phyloP scores from a whole-genome alignment of 2,329 filamentous ascomycete species.

The Mariannaea elegans region DNA sequence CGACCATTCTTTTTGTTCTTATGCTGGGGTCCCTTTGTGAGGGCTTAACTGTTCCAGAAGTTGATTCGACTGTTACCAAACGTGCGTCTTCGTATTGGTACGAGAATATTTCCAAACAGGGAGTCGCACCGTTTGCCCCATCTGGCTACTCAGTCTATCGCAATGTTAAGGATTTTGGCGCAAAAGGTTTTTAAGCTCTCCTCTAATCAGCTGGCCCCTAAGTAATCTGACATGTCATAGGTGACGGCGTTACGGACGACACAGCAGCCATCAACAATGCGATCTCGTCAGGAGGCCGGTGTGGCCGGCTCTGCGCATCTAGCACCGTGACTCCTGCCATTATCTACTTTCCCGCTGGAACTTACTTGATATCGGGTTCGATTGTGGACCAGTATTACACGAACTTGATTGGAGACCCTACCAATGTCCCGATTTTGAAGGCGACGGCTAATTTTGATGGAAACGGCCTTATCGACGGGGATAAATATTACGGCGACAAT shows the following conservation, averaged over 20 bases:
- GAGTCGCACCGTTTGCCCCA: conserved; percentile 27
- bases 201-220: no score
- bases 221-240: no score
- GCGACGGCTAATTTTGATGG: conserved; percentile 62
- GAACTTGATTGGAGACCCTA: conserved; percentile 62
- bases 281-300: conserved; percentile 50
- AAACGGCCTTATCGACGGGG: conserved; percentile 58
- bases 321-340: conserved; percentile 41
- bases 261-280: conserved; percentile 63
- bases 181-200: no score
- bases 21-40: no score
- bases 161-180: conserved; percentile 54
- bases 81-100: no score
- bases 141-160: conserved; percentile 35
- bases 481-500: conserved; percentile 51
- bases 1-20: no score
- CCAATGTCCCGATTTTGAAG: conserved; percentile 61
- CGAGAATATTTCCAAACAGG: no score
- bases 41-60: no score
- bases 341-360: conserved; percentile 53
- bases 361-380: conserved; percentile 63
- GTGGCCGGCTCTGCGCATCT: conserved; percentile 39
- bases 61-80: no score
- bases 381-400: conserved; percentile 73
- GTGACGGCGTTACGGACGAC: conserved; percentile 55